Percentiles rank a stretch among this genome's conserved stretches.
phyloP scores from a whole-genome alignment of 441 rosid genomes.

The Corymbia calophylla region DNA sequence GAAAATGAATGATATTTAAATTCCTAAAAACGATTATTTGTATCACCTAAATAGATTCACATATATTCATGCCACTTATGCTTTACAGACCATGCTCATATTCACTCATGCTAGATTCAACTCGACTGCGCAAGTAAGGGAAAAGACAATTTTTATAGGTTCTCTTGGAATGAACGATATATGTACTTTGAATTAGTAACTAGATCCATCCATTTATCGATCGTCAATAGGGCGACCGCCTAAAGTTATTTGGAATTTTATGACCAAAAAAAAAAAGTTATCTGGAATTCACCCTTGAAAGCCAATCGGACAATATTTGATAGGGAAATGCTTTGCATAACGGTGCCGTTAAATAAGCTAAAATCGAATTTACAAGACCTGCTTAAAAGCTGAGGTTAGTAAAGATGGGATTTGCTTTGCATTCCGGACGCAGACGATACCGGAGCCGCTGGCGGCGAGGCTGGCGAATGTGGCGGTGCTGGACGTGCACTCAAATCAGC shows the following conservation, averaged over 20 bases:
- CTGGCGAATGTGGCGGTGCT: slow-evolving; percentile 63
- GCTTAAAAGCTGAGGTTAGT: background rate
- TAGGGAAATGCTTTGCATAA: too few relatives aligned
- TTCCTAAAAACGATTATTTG: too few relatives aligned
- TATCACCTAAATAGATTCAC: too few relatives aligned
- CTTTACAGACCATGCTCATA: background rate
- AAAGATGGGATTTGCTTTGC: background rate
- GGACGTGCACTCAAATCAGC: slow-evolving; percentile 61
- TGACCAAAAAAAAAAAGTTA: background rate
- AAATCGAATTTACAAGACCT: background rate
- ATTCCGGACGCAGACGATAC: slow-evolving; percentile 41
- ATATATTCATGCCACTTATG: too few relatives aligned
- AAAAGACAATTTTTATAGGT: background rate
- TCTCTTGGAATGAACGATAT: background rate
- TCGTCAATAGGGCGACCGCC: background rate
- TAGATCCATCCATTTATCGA: background rate
- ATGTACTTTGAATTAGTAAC: background rate
- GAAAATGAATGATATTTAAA: too few relatives aligned
- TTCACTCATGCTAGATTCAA: background rate
- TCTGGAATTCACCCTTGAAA: background rate
- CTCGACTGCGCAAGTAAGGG: background rate
- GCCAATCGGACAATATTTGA: too few relatives aligned
- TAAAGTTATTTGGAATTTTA: background rate
- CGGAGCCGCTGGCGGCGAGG: slow-evolving; percentile 66
- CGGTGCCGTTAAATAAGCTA: background rate